Evolutionary conservation across 2,329 filamentous ascomycete species (phyloP), one percentile per base, ranked within the genome.

Genomic region (Colletotrichum coccodes): DNA sequence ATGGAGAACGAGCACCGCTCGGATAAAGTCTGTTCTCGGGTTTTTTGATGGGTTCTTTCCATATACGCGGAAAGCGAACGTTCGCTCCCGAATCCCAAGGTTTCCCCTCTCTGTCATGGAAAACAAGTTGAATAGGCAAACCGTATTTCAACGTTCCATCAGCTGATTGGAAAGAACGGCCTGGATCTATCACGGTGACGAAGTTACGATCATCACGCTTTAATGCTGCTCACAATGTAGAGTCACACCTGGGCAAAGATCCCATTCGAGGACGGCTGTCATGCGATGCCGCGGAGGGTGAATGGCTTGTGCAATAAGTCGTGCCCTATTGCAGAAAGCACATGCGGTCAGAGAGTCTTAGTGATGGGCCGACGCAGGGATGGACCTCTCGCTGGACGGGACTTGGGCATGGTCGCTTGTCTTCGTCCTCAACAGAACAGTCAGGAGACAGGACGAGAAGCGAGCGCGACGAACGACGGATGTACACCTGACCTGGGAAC

Each of bases 201-300:
- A 53, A 52, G 63, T 53, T 70, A 44, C 46, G 57, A 50, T 52
- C 63, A 66, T 64, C 63, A 62, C 57, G 57, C 50, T 57, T 46
- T 68, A 67, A 70, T 68, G 67, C 67, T 60, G 64, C 40, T 32
- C 23, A 14, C 44, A 46, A 34, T 65, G 57, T 62, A 52, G 70
- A 70, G 46, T 70, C 69, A 70, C 66, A 71, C 34, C 26, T 23
- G 30, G 52, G 40, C 47, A 59, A 53, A 66, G 50, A 52, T 59
- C 50, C 67, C 67, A 70, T 70, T 68, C 57, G 67, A 62, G 57
- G 63, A 57, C 12, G 42, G 16, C 56, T 46, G 67, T 68, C 50
- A 68, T 53, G 49, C 44, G 56, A 49, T 56, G 23, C 54, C 42
- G 21, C 42, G 26, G 32, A 47, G 46, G 21, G 34, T 18, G 57